A percentile compares a stretch with the other conserved stretches of the same genome.
Conservation (phyloP, 805 yeast species). For the Candida michaelii region DNA sequence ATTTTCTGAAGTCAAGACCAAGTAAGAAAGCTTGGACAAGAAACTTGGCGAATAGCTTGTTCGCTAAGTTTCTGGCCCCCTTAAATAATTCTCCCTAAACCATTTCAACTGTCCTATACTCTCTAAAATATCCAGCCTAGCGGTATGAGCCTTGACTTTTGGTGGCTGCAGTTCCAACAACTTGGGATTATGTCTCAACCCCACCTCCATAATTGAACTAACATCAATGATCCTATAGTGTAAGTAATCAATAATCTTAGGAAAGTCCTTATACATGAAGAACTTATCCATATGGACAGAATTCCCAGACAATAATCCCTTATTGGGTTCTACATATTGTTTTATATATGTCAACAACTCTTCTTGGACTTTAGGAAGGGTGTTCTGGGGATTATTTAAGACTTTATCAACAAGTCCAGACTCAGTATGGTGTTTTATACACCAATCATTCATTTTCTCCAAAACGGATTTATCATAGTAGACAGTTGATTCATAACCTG, state of each 20-base stretch:
- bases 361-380: constrained; percentile 58
- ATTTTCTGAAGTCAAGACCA: too few relatives aligned
- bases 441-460: constrained; percentile 86
- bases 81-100: constrained; percentile 68
- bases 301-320: constrained; percentile 86
- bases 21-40: too few relatives aligned
- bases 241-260: constrained; percentile 58
- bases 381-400: constrained; percentile 49
- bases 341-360: constrained; percentile 65
- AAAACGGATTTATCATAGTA: constrained; percentile 62
- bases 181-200: constrained; percentile 70
- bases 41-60: too few relatives aligned
- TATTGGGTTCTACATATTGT: constrained; percentile 48
- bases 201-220: constrained; percentile 78
- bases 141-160: constrained; percentile 79
- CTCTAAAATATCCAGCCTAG: constrained; percentile 83
- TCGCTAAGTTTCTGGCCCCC: constrained; percentile 19
- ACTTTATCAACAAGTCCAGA: constrained; percentile 78
- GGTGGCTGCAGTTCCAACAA: constrained; percentile 57
- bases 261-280: constrained; percentile 83
- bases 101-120: constrained; percentile 81
- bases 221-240: constrained; percentile 88
- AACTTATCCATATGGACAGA: constrained; percentile 88
- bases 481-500: constrained; percentile 80
- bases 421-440: constrained; percentile 72